phyloP scores from a whole-genome alignment of 202 grass and related monocot species.

The Brachypodium distachyon region DNA sequence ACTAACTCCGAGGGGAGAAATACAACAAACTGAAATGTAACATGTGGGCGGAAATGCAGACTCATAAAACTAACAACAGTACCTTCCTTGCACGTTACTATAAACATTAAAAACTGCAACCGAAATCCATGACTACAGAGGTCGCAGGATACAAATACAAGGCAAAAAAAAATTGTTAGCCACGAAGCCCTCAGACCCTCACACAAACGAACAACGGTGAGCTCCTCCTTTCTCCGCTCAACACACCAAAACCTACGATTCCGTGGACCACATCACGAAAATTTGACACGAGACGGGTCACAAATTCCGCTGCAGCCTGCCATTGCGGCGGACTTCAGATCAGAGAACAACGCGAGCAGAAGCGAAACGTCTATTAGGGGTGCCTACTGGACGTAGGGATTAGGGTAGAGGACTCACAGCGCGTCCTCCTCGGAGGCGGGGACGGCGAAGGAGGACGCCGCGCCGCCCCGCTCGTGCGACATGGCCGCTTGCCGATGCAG shows the following conservation, averaged over 20 bases:
- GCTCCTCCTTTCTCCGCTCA: neutral
- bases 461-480: slow-evolving; percentile 46
- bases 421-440: slow-evolving; percentile 57
- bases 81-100: neutral
- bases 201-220: neutral
- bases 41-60: neutral
- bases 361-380: neutral
- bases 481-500: slow-evolving; percentile 22
- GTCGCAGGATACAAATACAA: neutral
- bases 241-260: neutral
- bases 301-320: neutral
- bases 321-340: slow-evolving; percentile 16
- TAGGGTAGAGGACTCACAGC: slow-evolving; percentile 39
- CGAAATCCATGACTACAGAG: neutral
- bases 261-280: neutral
- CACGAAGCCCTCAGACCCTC: neutral
- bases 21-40: neutral
- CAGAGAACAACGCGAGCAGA: neutral
- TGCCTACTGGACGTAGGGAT: neutral
- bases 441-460: slow-evolving; percentile 16
- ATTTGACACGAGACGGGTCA: neutral
- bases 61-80: neutral
- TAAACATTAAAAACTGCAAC: neutral
- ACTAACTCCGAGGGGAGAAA: neutral
- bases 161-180: neutral